Conservation (phyloP, 768 basidiomycete species). For the Psilocybe sp. region DNA sequence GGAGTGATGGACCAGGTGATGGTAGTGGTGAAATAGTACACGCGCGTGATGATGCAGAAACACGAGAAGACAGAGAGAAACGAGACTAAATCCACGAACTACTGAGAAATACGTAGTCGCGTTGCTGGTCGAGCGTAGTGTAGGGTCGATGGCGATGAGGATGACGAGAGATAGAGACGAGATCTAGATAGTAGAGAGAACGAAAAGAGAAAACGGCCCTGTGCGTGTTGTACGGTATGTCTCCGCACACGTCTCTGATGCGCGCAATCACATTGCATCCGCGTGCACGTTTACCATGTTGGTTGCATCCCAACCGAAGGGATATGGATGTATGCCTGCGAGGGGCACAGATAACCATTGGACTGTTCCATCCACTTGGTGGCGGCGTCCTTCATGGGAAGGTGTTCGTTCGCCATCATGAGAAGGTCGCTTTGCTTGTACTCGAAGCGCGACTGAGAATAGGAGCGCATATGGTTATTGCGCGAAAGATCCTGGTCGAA, state of each 20-base stretch:
- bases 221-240: slow-evolving; percentile 3
- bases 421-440: slow-evolving; percentile 46
- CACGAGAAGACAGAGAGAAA: slow-evolving; percentile 19
- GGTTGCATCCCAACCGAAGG: slow-evolving; percentile 44
- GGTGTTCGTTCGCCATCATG: slow-evolving; percentile 40
- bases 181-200: slow-evolving; percentile 27
- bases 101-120: slow-evolving; percentile 22
- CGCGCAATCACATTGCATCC: not conserved
- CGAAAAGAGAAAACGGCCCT: slow-evolving; percentile 12
- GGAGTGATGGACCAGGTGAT: not conserved
- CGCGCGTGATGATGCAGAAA: slow-evolving; percentile 7
- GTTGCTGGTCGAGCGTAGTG: slow-evolving; percentile 32
- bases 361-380: slow-evolving; percentile 5
- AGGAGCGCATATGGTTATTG: slow-evolving; percentile 50
- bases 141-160: slow-evolving; percentile 26
- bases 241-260: slow-evolving; percentile 1
- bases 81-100: slow-evolving; percentile 23
- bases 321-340: slow-evolving; percentile 41
- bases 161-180: slow-evolving; percentile 20
- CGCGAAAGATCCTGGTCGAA: slow-evolving; percentile 49
- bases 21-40: slow-evolving; percentile 18
- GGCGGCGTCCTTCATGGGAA: slow-evolving; percentile 25
- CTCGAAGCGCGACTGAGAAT: slow-evolving; percentile 58
- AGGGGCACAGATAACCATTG: slow-evolving; percentile 38
- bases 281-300: slow-evolving; percentile 24